Evolutionary conservation across 2,329 filamentous ascomycete species (phyloP).

Genomic region (Trichoderma harzianum): DNA sequence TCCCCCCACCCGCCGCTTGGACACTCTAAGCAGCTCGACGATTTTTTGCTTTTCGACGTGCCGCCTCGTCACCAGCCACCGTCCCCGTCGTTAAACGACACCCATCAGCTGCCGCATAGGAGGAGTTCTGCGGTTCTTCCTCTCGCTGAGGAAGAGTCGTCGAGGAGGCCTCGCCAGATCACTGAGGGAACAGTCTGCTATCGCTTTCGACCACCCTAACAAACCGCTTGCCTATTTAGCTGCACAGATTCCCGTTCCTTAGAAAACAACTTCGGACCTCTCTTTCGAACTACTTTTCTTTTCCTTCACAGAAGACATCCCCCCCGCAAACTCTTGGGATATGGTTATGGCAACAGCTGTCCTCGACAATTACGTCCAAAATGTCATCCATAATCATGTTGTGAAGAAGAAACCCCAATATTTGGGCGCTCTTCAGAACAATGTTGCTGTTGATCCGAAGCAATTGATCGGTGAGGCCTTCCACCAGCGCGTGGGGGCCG

Average conservation of each 20-base stretch:
- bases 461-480: constrained; percentile 83
- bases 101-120: constrained; percentile 99
- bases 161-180: constrained; percentile 95
- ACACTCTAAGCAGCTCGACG: constrained; percentile 48
- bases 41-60: constrained; percentile 50
- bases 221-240: constrained; percentile 42
- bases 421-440: constrained; percentile 40
- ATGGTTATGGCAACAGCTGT: constrained; percentile 65
- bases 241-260: constrained; percentile 20
- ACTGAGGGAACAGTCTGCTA: constrained; percentile 87
- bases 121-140: constrained; percentile 97
- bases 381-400: constrained; percentile 48
- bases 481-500: constrained; percentile 75
- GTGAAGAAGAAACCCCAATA: constrained; percentile 44
- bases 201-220: constrained; percentile 95
- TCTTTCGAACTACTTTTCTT: constrained; percentile 2
- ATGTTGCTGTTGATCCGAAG: constrained; percentile 56
- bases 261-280: constrained; percentile 6
- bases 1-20: constrained; percentile 53
- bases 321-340: constrained; percentile 38
- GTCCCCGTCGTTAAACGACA: constrained; percentile 55
- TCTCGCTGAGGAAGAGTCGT: constrained; percentile 99
- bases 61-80: constrained; percentile 45
- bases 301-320: not conserved
- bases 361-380: constrained; percentile 51